Base-by-base conservation (phyloP, 2,329 filamentous ascomycete genomes). In the Pseudogymnoascus sp. region DNA sequence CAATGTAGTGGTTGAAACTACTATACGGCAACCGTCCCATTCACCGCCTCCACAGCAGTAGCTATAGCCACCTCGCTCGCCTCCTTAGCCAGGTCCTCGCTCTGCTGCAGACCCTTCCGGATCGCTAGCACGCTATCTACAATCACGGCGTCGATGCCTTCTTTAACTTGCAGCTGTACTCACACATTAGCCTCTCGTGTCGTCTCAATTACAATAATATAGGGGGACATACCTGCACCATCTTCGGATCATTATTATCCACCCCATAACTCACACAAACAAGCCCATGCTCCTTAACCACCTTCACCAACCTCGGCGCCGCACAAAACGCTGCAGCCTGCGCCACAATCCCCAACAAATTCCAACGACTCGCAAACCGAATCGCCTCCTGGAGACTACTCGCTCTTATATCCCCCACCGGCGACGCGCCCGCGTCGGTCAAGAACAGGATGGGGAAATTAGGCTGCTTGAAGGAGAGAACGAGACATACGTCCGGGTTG, bases 141-240 rank as follows among this genome's bases (percentile, higher is more conserved):
- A 71, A 99, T 99, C 61, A 99, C 93, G 1, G 94, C 94, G 72
- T 99, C 94, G 65, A 99, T 97, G 58, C 94, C 93, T 75, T 97
- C 91, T 61, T 91, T 90, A 8, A 95, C 91, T 86, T 99, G 94
- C 72, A 67, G 68, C 59, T 66, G n/a, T 60, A 36, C 41, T 31
- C 41, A 60, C 59, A 63, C 15, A 9, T 63, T 62, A 67, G 64
- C 59, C 48, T 58, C 2, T 21, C 9, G 4, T 27, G 5, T 6
- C 36, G 15, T n/a, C 17, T 7, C 41, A 15, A n/a, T n/a, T n/a
- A n/a, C n/a, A n/a, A n/a, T n/a, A n/a, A n/a, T n/a, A n/a, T n/a
- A n/a, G n/a, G n/a, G n/a, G n/a, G n/a, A 73, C 85, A 75, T 81
- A 94, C 90, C 81, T 93, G 87, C 36, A 96, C 92, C 75, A 95